Evolutionary conservation across 1,284 basidiomycete species (phyloP), one percentile per base, ranked within the genome.

Genomic region (Ustilago nuda): DNA sequence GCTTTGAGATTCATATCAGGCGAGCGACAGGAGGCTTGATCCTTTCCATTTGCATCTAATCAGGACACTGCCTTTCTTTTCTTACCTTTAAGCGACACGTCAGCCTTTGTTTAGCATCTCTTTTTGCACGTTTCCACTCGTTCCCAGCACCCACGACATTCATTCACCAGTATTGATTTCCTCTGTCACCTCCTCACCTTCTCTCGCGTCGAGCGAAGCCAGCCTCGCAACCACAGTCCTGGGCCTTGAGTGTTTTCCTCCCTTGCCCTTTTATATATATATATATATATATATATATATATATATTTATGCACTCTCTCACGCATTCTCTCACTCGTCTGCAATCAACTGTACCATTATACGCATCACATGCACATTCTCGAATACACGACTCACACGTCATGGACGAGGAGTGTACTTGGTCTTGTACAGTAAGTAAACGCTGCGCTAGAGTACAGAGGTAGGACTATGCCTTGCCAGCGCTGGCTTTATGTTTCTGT

Each of bases 301-400:
- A n/a, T n/a, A n/a, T n/a, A n/a, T 23, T 23, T 23, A 19, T 19
- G 19, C 6, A 11, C 52, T 37, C n/a, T n/a, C 35, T 36, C n/a
- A 53, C 9, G 52, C 52, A 56, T 56, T 39, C 37, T 27, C 54
- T 52, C 45, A 48, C 50, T 52, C 50, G 30, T 52, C 30, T 23
- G n/a, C 33, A 37, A 12, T n/a, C 64, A 66, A 46, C 33, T 66
- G 64, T 66, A 61, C 53, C 58, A 66, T 57, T 66, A 66, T 35
- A 36, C 27, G 12, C 32, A 23, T 53, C 62, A 45, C 48, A 45
- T 56, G 57, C 64, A 56, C 58, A 27, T 27, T 45, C 51, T 45
- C 5, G 43, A 45, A 45, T 41, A 43, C 48, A 50, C 30, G 48
- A 39, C 15, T 27, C 11, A 19, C 43, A 17, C 43, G 19, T 7